Evolutionary conservation across 371 early-diverging fungal genomes (phyloP), one percentile per base, ranked within the genome.

Genomic region (Parasitella parasitica): DNA sequence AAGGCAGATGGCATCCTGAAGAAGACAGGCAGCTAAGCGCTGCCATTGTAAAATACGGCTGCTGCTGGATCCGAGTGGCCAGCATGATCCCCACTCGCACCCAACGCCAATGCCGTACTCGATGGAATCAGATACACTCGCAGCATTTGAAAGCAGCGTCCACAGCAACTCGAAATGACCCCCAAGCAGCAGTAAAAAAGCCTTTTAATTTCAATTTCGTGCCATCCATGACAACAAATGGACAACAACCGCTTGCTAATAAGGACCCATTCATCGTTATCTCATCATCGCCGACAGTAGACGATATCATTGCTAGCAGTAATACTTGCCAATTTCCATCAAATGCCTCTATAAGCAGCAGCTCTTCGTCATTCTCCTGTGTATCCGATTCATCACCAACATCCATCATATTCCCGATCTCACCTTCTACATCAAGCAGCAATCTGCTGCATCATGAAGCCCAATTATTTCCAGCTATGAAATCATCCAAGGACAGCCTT

Each of bases 1-100:
- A 80, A 35, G 88, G 85, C 0, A 72, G 77, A 35, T 88, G 88
- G 88, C 57, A 61, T 6, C 41, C 32, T 0, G 76, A 80, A 2
- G 88, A 88, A 67, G 86, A 86, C 39, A 55, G n/a, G 6, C 35
- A 77, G 12, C 53, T 88, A 56, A 9, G 57, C 12, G 38, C 60
- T 18, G 85, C 78, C 0, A 67, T 77, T 6, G 57, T 51, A 16
- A 16, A 51, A 56, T 73, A 56, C 52, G 78, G 81, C 1, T 78
- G 79, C 52, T 75, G 80, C 16, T 88, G 88, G 88, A 85, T 86
- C 13, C 73, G 76, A 63, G 78, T 88, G 22, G 76, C 87, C 2
- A 73, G 72, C 8, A 50, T 56, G 26, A 81, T 88, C 30, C 76
- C 74, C 1, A 81, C 81, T 2, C 67, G 88, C 20, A 88, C 88